Base-by-base conservation (phyloP, 179 eudicot species). In the Heliamphora pulchella region DNA sequence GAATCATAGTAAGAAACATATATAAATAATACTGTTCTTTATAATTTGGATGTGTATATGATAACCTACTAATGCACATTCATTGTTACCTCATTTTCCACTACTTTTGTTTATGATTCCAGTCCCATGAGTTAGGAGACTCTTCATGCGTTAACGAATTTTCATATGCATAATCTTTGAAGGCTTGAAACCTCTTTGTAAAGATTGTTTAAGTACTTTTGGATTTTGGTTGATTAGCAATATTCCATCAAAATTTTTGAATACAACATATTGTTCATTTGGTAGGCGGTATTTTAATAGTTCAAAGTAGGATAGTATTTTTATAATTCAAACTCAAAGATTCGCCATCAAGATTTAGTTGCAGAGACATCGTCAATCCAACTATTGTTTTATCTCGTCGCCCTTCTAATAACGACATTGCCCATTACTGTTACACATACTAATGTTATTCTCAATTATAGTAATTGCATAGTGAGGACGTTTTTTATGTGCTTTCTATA, bases 21-120 rank as follows among this genome's bases (percentile, higher is more conserved):
- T 20, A 2, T 22, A 75, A 15, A 17, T 75, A 75, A 57, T 54
- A 54, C 41, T 44, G 13, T 17, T 74, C 64, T 2, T 64, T 15
- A 15, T 17, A 54, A 18, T 55, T 74, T 31, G 77, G 64, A 54
- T 75, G 78, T 39, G 22, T 66, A 75, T 57, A 75, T 0, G 13
- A 2, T 51, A 57, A 50, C 3, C 55, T 43, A 2, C 64, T 50
- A 22, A 75, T 75, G 39, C 18, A 57, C 6, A 75, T 20, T 9
- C 20, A 1, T 75, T 75, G 50, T 57, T 75, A 47, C 61, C 66
- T 2, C 0, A 0, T 14, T 14, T n/a, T 10, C 50, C 50, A 20
- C 10, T 17, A 0, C 11, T 15, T 75, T 5, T 2, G 18, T 22
- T n/a, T 17, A 44, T 57, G 8, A 39, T 74, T 22, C 65, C 77